Evolutionary conservation across 345 rosid species (phyloP), one percentile per base, ranked within the genome.

Genomic region (Kandelia obovata): DNA sequence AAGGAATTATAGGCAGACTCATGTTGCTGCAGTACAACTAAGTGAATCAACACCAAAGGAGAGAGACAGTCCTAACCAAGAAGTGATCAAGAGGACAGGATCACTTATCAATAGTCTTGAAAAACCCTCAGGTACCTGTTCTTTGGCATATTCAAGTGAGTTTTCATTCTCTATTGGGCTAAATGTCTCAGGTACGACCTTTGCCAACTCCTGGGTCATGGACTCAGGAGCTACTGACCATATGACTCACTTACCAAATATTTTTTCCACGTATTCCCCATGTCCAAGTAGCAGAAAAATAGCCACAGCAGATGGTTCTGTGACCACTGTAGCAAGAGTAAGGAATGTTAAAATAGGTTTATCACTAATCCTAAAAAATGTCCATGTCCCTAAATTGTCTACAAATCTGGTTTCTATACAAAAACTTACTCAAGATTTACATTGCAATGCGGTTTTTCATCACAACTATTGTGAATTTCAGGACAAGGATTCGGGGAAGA

Each of bases 251-350:
- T 21, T 21, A 21, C 11, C 61, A 3, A 53, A 66, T 8, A 7
- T 30, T 7, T 53, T 53, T 23, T 13, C 3, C 20, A 66, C n/a
- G 11, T 66, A 32, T 53, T 21, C 31, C 5, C 61, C 51, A 30
- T 66, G 61, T 53, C 60, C 61, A 11, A 53, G 49, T 9, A 66
- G 53, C 32, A n/a, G 20, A 20, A 66, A 59, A 66, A 32, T 66
- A 5, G 21, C 5, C 19, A 28, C 20, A 5, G 52, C 51, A 1
- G 25, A 51, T 32, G 28, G 31, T 27, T 15, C 32, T 13, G 1
- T 32, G 8, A 35, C 28, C 30, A 66, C 28, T 8, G 19, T 66
- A 1, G 51, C 20, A 17, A 3, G 63, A 17, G 11, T 28, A 13
- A 21, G 43, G 16, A 7, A 59, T 28, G 13, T 59, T 1, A 52